A percentile compares a stretch with the other conserved stretches of the same genome.
Conservation (phyloP, 352 stramenopile species). For the Globisporangium nunn region DNA sequence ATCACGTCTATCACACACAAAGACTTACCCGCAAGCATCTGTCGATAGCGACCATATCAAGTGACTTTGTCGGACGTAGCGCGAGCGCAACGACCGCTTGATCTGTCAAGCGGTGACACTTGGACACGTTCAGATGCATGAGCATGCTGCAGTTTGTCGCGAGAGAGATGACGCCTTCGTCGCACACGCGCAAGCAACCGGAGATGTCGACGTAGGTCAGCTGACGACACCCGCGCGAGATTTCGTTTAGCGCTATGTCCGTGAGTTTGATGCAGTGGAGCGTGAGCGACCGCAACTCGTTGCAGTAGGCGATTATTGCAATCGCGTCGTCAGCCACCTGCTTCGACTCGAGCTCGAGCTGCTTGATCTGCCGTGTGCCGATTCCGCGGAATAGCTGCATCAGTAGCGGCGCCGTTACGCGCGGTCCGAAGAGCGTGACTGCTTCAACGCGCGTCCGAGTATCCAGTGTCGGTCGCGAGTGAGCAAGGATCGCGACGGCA, state of each 20-base stretch:
- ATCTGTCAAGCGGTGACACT: slow-evolving; percentile 78
- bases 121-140: slow-evolving; percentile 59
- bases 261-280: slow-evolving; percentile 79
- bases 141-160: slow-evolving; percentile 41
- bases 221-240: slow-evolving; percentile 27
- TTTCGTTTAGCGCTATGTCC: slow-evolving; percentile 30
- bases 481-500: slow-evolving; percentile 25
- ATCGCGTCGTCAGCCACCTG: slow-evolving; percentile 47
- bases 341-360: slow-evolving; percentile 69
- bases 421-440: slow-evolving; percentile 53
- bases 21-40: slow-evolving; percentile 56
- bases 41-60: slow-evolving; percentile 36
- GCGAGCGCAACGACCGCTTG: slow-evolving; percentile 46
- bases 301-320: slow-evolving; percentile 27
- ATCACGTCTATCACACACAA: neutral
- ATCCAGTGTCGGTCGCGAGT: slow-evolving; percentile 1
- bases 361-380: slow-evolving; percentile 21
- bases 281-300: slow-evolving; percentile 24
- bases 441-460: slow-evolving; percentile 30
- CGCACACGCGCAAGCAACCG: slow-evolving; percentile 66
- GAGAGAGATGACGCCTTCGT: slow-evolving; percentile 71
- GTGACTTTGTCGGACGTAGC: slow-evolving; percentile 26
- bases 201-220: slow-evolving; percentile 59
- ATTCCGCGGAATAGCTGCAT: slow-evolving; percentile 34
- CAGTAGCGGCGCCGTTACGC: slow-evolving; percentile 40